Base-by-base conservation (phyloP, 1,139 yeast genomes). In the Pichia sp. region DNA sequence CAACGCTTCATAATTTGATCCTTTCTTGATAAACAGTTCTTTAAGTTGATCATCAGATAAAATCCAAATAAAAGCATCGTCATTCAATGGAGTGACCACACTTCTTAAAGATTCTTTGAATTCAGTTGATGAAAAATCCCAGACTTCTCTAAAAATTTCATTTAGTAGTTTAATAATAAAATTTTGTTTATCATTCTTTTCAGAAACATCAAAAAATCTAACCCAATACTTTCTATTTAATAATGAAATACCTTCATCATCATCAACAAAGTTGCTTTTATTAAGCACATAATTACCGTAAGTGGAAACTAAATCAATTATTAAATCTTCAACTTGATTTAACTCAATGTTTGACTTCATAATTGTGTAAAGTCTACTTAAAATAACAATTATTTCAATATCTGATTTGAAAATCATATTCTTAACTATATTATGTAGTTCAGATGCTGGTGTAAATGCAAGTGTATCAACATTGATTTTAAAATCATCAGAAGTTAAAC, bases 301-400 rank as follows among this genome's bases (percentile, higher is more conserved):
- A 48, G 72, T 74, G 0, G 71, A 62, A 11, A 70, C 39, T 1
- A 72, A 45, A 5, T 57, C 62, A 19, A 69, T 55, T 11, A 71
- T 33, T 2, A 60, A 54, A 5, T 52, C 52, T 52, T 66, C 64
- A 7, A 63, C 46, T 3, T 55, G 47, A 5, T 56, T 47, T 0
- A 67, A 49, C 2, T 51, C 51, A 14, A 38, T 30, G 0, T 59
- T 53, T 44, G 69, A 71, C 0, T 59, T 43, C 2, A 72, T 51
- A 7, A 75, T 52, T 3, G 66, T 58, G 16, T 62, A 58, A 8
- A 79, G 53, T 56, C 80, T 71, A 45, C 66, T 64, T 1, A 80
- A 53, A 1, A 77, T 62, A 3, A 76, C 79, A 31, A 77, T 70
- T 28, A 76, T 68, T 60, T 83, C 87, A 46, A 77, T 58, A 44